Conservation (phyloP, 441 rosid species). For the Arabidopsis lyrata region DNA sequence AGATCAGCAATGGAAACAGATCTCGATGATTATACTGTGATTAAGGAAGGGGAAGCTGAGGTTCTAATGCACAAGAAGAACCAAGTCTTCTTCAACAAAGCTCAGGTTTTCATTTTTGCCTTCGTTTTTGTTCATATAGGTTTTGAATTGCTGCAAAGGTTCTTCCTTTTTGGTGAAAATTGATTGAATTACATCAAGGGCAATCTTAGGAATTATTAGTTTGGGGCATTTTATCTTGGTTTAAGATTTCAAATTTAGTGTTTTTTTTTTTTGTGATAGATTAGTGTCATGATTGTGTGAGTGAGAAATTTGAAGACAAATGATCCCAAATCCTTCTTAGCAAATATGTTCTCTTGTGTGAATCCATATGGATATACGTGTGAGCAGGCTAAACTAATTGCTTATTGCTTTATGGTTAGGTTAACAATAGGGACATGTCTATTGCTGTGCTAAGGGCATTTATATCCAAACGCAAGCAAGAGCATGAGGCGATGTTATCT, state of each 20-base stretch:
- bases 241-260: conserved; percentile 20
- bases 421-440: conserved; percentile 92
- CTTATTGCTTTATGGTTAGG: conserved; percentile 54
- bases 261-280: background rate
- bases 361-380: background rate
- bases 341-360: background rate
- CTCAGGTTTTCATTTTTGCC: conserved; percentile 71
- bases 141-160: conserved; percentile 23
- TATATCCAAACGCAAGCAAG: conserved; percentile 72
- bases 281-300: conserved; percentile 1
- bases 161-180: background rate
- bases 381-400: conserved; percentile 18
- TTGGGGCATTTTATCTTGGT: background rate
- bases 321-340: background rate
- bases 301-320: background rate
- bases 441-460: conserved; percentile 90
- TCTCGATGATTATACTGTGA: conserved; percentile 71
- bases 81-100: conserved; percentile 92
- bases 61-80: conserved; percentile 93
- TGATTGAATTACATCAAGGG: conserved; percentile 23
- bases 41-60: conserved; percentile 98
- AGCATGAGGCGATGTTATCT: conserved; percentile 68
- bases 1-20: conserved; percentile 53
- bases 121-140: conserved; percentile 9
- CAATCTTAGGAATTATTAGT: conserved; percentile 14